These are phyloP conservation scores for Claviceps monticola DNA, from an alignment of 2,329 filamentous ascomycete genomes.

Conservation along the genomic window DNA sequence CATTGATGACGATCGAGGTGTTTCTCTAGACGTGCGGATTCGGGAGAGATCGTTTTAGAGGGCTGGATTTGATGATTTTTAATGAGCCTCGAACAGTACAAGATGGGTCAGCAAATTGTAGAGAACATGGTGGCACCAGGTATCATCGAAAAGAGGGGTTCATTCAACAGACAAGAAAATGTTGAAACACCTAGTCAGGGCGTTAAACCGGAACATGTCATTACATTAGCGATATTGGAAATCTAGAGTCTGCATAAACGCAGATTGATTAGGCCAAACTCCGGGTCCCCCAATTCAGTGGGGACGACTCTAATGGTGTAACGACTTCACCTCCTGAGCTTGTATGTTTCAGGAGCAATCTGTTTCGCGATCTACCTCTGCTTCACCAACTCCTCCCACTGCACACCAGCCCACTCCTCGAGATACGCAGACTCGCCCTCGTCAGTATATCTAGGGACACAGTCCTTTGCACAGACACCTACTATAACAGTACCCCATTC, in stretches of 20 bases:
- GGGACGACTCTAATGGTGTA: constrained; percentile 6
- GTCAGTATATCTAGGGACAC: constrained; percentile 43
- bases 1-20: not conserved
- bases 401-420: constrained; percentile 95
- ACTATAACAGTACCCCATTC: constrained; percentile 94
- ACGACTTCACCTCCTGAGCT: constrained; percentile 1
- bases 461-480: constrained; percentile 72
- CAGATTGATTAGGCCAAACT: constrained; percentile 5
- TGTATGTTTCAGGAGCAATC: constrained; percentile 6
- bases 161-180: constrained; percentile 14
- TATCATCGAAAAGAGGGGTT: constrained; percentile 11
- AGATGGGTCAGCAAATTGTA: not conserved
- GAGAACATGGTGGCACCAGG: not conserved
- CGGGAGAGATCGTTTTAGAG: not conserved
- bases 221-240: constrained; percentile 20
- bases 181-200: constrained; percentile 16
- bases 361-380: constrained; percentile 13
- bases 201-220: constrained; percentile 23
- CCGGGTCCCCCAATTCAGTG: not conserved
- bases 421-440: constrained; percentile 60
- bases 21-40: not conserved
- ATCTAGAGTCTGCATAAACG: constrained; percentile 18
- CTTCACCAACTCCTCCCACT: constrained; percentile 72
- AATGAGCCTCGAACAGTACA: not conserved
- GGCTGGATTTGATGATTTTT: not conserved